Evolutionary conservation across 202 grass and related monocot species (phyloP).

Genomic region (Schoenoplectus tabernaemontani): DNA sequence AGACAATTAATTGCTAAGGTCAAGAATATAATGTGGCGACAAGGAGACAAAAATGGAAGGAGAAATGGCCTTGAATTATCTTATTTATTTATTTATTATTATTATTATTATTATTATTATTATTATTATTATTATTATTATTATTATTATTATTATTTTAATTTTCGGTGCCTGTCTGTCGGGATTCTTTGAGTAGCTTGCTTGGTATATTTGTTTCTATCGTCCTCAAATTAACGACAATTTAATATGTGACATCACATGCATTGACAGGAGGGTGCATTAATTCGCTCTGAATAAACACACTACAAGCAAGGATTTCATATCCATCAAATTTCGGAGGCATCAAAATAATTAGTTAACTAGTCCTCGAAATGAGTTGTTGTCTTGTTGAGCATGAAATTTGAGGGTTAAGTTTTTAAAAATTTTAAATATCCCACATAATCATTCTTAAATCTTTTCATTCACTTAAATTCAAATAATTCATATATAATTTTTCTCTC

Average conservation of each 20-base stretch:
- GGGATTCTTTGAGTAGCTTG: neutral
- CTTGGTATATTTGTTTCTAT: conserved; percentile 2
- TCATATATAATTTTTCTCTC: no score
- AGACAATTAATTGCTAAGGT: neutral
- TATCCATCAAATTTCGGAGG: neutral
- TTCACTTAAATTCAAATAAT: no score
- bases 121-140: no score
- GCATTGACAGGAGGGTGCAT: neutral
- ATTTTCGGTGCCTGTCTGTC: neutral
- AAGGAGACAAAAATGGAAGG: conserved; percentile 4
- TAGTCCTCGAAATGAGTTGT: neutral
- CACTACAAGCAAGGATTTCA: neutral
- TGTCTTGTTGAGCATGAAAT: no score
- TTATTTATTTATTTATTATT: no score
- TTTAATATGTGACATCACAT: neutral
- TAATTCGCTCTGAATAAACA: neutral
- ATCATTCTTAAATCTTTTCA: no score
- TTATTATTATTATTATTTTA: neutral
- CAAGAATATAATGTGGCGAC: conserved; percentile 8
- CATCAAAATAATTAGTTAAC: neutral
- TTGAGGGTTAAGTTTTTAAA: no score
- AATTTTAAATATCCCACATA: no score
- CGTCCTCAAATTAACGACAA: neutral
- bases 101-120: no score
- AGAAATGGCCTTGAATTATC: neutral